A percentile compares a stretch with the other conserved stretches of the same genome.
phyloP scores from a whole-genome alignment of 768 basidiomycete species.

The Calocybe gangraenosa region DNA sequence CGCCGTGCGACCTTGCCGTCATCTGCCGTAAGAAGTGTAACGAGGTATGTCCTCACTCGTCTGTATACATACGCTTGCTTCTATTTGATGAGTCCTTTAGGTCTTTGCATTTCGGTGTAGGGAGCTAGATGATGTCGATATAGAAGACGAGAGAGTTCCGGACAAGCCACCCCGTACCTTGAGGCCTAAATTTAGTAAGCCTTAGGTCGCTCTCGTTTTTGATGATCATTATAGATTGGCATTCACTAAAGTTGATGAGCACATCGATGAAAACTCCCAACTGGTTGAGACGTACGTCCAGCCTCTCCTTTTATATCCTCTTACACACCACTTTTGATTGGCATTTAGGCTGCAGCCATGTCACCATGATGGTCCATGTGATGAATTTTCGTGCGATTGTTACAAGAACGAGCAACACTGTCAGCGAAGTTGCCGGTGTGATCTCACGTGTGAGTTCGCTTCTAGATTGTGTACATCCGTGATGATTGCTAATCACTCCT shows the following conservation, averaged over 20 bases:
- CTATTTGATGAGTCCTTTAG: constrained; percentile 16
- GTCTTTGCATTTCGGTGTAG: constrained; percentile 21
- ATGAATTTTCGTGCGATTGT: constrained; percentile 36
- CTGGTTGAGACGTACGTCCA: no score
- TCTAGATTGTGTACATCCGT: no score
- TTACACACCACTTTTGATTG: background rate
- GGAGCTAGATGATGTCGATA: constrained; percentile 3
- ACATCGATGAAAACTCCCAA: no score
- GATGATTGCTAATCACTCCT: no score
- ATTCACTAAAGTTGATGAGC: constrained; percentile 8
- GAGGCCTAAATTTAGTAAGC: constrained; percentile 1
- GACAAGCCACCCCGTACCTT: background rate
- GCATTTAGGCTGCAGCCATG: constrained; percentile 33
- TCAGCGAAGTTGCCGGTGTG: constrained; percentile 44
- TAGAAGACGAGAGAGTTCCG: background rate
- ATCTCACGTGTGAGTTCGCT: constrained; percentile 14
- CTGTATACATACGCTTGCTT: constrained; percentile 16
- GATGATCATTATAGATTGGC: background rate
- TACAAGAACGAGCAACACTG: constrained; percentile 35
- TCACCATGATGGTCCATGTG: constrained; percentile 46
- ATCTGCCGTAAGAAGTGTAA: constrained; percentile 45
- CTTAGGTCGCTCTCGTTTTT: background rate
- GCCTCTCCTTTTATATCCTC: background rate
- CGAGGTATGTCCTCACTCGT: constrained; percentile 23
- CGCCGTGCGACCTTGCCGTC: constrained; percentile 46